phyloP scores from a whole-genome alignment of 495 filamentous ascomycete species.

The Cetradonia linearis region DNA sequence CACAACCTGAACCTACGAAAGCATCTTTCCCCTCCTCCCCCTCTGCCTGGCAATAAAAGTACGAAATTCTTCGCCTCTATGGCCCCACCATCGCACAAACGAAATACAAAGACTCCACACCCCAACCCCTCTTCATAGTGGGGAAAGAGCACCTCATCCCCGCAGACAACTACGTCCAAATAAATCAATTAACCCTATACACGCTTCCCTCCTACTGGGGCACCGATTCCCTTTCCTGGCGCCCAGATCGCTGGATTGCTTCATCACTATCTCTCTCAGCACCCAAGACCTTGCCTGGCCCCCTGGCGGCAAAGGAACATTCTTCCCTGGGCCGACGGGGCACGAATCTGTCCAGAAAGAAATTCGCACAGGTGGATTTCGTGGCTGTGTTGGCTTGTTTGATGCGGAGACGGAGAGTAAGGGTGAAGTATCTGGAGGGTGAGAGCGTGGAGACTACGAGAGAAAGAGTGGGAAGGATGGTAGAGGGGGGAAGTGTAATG shows the following conservation, averaged over 20 bases:
- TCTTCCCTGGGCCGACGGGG: slow-evolving; percentile 62
- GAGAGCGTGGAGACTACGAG: slow-evolving; percentile 18
- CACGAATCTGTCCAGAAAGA: slow-evolving; percentile 59
- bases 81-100: background rate
- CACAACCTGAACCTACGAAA: slow-evolving; percentile 33
- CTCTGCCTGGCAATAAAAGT: slow-evolving; percentile 40
- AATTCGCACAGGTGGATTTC: slow-evolving; percentile 65
- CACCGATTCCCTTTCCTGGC: slow-evolving; percentile 26
- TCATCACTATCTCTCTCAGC: background rate
- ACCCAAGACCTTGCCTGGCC: background rate
- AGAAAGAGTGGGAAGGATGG: slow-evolving; percentile 8
- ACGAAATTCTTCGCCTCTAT: slow-evolving; percentile 22
- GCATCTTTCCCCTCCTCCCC: slow-evolving; percentile 34
- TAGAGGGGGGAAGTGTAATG: too few species aligned
- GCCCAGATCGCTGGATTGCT: slow-evolving; percentile 28
- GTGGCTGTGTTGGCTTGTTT: slow-evolving; percentile 52
- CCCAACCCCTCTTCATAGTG: slow-evolving; percentile 22
- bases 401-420: slow-evolving; percentile 35
- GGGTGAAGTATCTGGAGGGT: slow-evolving; percentile 5
- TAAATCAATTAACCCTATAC: slow-evolving; percentile 33
- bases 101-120: slow-evolving; percentile 6
- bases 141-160: slow-evolving; percentile 27
- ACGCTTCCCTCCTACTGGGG: slow-evolving; percentile 38
- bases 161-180: slow-evolving; percentile 28
- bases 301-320: background rate